These are phyloP conservation scores for Saururus chinensis DNA, from an alignment of 164 flowering plant species.

Conservation along the genomic window DNA sequence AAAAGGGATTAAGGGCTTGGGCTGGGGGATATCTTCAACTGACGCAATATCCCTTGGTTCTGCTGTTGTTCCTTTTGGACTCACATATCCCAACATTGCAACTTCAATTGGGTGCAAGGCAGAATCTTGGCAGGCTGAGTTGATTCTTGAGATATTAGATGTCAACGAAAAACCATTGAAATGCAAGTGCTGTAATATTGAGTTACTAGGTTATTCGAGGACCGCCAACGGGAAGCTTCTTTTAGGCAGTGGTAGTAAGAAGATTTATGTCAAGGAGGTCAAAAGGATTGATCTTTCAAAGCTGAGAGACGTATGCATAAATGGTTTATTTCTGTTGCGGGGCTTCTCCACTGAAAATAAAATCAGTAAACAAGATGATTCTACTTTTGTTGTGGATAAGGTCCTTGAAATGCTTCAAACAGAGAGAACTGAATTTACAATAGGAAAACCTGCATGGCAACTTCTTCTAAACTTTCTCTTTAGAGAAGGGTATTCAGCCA, in stretches of 20 bases:
- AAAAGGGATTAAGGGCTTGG: constrained; percentile 42
- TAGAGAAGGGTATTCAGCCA: constrained; percentile 38
- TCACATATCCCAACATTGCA: constrained; percentile 76
- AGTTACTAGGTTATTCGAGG: constrained; percentile 6
- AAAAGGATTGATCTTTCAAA: constrained; percentile 19
- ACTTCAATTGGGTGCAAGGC: constrained; percentile 9
- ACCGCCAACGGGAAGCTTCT: constrained; percentile 7
- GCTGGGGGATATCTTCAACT: constrained; percentile 75
- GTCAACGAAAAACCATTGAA: constrained; percentile 57
- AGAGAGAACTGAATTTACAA: constrained; percentile 23
- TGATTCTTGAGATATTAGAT: constrained; percentile 57
- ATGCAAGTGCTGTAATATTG: constrained; percentile 68
- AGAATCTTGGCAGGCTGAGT: constrained; percentile 19
- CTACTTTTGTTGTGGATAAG: constrained; percentile 40
- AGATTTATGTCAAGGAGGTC: constrained; percentile 40
- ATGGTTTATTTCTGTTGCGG: constrained; percentile 33
- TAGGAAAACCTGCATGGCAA: constrained; percentile 63
- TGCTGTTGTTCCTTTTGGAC: constrained; percentile 66
- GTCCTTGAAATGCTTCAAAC: constrained; percentile 44
- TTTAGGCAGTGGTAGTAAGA: constrained; percentile 17
- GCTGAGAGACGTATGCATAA: constrained; percentile 9
- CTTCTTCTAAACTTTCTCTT: constrained; percentile 56
- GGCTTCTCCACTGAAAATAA: constrained; percentile 16
- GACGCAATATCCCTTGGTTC: constrained; percentile 65
- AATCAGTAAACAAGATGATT: constrained; percentile 9